These are phyloP conservation scores for Coelastrella sp. DNA, from an alignment of 139 green algal genomes.

Conservation along the genomic window DNA sequence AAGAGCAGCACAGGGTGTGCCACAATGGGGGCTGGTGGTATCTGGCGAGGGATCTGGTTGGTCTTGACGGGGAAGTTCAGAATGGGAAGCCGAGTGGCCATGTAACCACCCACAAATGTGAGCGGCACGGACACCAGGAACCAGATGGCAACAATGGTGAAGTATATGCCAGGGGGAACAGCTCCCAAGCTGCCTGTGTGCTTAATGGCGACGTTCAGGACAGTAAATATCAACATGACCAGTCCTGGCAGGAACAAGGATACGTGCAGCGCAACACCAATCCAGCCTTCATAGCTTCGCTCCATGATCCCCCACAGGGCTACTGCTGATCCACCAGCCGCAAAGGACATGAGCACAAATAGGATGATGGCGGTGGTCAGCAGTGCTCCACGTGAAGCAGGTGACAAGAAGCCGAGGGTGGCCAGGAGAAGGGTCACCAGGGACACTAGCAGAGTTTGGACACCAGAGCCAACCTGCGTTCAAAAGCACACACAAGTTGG, in stretches of 20 bases:
- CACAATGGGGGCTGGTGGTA: slow-evolving; percentile 82
- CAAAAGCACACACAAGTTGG: background rate
- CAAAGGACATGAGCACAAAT: slow-evolving; percentile 83
- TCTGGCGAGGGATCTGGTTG: slow-evolving; percentile 98
- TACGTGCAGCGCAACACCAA: slow-evolving; percentile 58
- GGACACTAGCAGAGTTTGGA: slow-evolving; percentile 87
- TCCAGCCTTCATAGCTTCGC: slow-evolving; percentile 80
- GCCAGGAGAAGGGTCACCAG: slow-evolving; percentile 92
- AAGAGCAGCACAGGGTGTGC: slow-evolving; percentile 86
- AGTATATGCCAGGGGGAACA: slow-evolving; percentile 90
- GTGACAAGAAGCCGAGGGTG: slow-evolving; percentile 94
- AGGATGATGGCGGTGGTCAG: slow-evolving; percentile 87
- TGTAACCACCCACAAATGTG: slow-evolving; percentile 71
- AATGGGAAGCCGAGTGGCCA: slow-evolving; percentile 66
- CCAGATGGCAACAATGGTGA: slow-evolving; percentile 91
- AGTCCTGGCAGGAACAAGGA: slow-evolving; percentile 91
- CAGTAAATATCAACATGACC: slow-evolving; percentile 77
- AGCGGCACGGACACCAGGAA: slow-evolving; percentile 91
- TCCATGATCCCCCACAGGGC: slow-evolving; percentile 90
- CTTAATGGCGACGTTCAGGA: slow-evolving; percentile 88
- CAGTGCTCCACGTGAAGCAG: slow-evolving; percentile 88
- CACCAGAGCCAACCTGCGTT: slow-evolving; percentile 82
- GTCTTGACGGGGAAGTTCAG: slow-evolving; percentile 85
- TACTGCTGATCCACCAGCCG: slow-evolving; percentile 77
- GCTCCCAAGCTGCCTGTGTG: slow-evolving; percentile 85